phyloP scores from a whole-genome alignment of 257 asterid species.

The Capsicum pubescens region DNA sequence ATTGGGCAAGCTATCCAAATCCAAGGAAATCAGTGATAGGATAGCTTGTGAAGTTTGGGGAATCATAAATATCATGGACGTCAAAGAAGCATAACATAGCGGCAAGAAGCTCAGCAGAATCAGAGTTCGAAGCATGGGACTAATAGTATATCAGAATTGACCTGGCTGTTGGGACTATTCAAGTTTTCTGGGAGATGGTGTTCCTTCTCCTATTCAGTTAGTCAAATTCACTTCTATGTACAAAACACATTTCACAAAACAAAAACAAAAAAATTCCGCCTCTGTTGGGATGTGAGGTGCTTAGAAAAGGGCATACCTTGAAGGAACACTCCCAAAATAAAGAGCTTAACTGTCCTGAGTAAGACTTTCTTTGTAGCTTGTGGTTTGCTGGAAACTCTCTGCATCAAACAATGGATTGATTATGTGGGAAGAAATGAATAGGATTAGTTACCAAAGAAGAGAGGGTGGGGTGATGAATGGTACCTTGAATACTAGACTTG shows the following conservation, averaged over 20 bases:
- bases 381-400: conserved; percentile 63
- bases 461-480: neutral
- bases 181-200: neutral
- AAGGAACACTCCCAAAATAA: conserved; percentile 75
- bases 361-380: conserved; percentile 78
- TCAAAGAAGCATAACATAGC: neutral
- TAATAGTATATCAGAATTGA: neutral
- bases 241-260: neutral
- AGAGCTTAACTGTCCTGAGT: conserved; percentile 67
- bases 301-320: conserved; percentile 60
- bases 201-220: neutral
- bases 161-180: neutral
- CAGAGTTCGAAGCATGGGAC: neutral
- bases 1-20: neutral
- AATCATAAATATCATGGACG: neutral
- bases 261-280: no score
- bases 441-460: neutral
- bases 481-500: conserved; percentile 86
- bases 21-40: neutral
- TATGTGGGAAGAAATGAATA: neutral
- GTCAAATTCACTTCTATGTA: neutral
- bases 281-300: neutral
- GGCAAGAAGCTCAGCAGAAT: neutral
- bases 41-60: neutral
- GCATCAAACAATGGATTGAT: conserved; percentile 37